Conservation (phyloP, 2,329 filamentous ascomycete genomes). For the Scedosporium apiospermum region DNA sequence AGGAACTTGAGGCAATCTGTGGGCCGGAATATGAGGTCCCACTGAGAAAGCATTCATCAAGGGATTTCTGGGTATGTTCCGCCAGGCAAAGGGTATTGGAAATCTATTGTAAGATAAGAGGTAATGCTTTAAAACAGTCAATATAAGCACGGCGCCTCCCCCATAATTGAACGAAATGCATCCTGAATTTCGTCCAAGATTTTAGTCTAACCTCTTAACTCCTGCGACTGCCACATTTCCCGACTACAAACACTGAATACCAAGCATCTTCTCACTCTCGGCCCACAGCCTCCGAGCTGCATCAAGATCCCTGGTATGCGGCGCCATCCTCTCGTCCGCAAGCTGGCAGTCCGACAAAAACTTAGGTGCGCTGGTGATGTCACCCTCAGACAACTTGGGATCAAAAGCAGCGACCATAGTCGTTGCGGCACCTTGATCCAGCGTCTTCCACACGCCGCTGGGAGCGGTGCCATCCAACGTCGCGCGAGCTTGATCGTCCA, state of each 20-base stretch:
- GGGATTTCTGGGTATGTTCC: too few species aligned
- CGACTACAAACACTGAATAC: neutral
- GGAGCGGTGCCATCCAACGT: neutral
- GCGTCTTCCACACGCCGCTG: neutral
- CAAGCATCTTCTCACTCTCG: slow-evolving; percentile 9
- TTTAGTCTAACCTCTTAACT: too few species aligned
- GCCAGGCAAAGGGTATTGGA: too few species aligned
- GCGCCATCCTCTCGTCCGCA: neutral
- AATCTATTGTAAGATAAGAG: too few species aligned
- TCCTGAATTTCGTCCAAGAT: too few species aligned
- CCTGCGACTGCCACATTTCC: neutral
- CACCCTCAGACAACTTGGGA: slow-evolving; percentile 6
- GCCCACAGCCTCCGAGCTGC: slow-evolving; percentile 12
- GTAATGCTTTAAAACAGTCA: too few species aligned
- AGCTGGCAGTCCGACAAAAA: slow-evolving; percentile 13
- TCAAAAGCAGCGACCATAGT: slow-evolving; percentile 13
- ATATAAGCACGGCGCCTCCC: too few species aligned
- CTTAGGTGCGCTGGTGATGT: neutral
- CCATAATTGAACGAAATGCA: too few species aligned
- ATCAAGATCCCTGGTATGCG: slow-evolving; percentile 5
- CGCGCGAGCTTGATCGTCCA: neutral
- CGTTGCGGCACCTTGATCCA: slow-evolving; percentile 11
- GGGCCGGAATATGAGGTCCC: too few species aligned
- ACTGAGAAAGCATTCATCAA: too few species aligned
- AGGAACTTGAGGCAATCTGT: too few species aligned